These are phyloP conservation scores for Tetrahymena borealis DNA, from an alignment of 73 alveolate species.

Conservation along the genomic window DNA sequence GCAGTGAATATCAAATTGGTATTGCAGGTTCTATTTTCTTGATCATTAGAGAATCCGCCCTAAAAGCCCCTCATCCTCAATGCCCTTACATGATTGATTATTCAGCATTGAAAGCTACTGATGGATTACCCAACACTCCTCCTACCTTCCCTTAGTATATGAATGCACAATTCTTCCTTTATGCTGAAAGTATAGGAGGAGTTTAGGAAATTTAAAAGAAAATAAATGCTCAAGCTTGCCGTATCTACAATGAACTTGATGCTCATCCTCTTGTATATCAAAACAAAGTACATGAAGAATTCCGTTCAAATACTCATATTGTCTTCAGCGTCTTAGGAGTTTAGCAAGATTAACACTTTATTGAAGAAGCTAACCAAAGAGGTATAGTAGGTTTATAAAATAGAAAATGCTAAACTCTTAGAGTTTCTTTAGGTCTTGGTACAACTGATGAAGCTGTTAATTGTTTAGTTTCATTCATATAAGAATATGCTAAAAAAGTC, in stretches of 20 bases:
- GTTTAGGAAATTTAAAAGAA: not conserved
- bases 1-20: constrained; percentile 67
- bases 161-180: not conserved
- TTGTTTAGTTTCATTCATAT: not conserved
- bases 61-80: not conserved
- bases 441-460: not conserved
- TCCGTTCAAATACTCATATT: not conserved
- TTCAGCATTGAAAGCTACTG: not conserved
- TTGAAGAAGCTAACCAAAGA: not conserved
- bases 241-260: not conserved
- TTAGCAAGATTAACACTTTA: not conserved
- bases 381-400: not conserved
- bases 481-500: not conserved
- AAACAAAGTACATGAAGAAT: not conserved
- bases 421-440: not conserved
- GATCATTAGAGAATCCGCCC: constrained; percentile 44
- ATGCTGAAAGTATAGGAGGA: not conserved
- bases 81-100: not conserved
- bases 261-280: not conserved
- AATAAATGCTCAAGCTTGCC: not conserved
- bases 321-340: not conserved
- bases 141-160: not conserved
- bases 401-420: not conserved
- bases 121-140: not conserved
- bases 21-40: constrained; percentile 59